These are phyloP conservation scores for Carex myosuroides DNA, from an alignment of 176 grass and related monocot species.

Conservation along the genomic window DNA sequence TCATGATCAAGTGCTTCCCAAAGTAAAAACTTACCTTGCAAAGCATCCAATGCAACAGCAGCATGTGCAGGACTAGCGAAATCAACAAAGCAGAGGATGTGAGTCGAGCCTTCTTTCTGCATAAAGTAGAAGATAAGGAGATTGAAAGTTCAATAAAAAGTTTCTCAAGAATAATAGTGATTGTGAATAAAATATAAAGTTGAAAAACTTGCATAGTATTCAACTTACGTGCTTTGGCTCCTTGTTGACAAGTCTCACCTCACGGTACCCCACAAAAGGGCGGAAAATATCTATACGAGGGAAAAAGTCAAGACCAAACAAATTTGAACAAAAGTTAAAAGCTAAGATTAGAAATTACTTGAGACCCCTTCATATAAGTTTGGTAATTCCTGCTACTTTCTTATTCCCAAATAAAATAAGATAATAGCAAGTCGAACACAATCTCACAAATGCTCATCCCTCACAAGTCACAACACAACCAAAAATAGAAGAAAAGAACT, in stretches of 20 bases:
- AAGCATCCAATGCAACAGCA: slow-evolving; percentile 35
- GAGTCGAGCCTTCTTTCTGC: slow-evolving; percentile 79
- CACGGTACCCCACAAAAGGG: slow-evolving; percentile 54
- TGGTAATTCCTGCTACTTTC: background rate
- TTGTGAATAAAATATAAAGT: slow-evolving; percentile 13
- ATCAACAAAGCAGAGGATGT: slow-evolving; percentile 68
- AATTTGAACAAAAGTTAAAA: background rate
- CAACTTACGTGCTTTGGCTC: slow-evolving; percentile 85
- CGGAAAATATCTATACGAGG: slow-evolving; percentile 59
- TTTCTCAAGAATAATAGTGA: background rate
- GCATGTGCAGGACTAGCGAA: slow-evolving; percentile 46
- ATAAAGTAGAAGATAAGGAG: slow-evolving; percentile 13
- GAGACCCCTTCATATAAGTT: background rate
- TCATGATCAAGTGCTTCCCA: background rate
- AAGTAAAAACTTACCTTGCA: slow-evolving; percentile 53
- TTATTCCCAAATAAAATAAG: background rate
- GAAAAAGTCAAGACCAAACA: slow-evolving; percentile 28
- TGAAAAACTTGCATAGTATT: background rate
- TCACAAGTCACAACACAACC: too few species aligned
- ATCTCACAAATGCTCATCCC: background rate
- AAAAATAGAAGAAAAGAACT: background rate
- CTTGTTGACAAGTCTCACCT: slow-evolving; percentile 61
- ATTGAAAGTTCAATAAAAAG: background rate
- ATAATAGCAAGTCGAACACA: background rate
- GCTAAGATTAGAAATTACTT: background rate